phyloP scores from a whole-genome alignment of 345 rosid species.

The Eucalyptus regnans region DNA sequence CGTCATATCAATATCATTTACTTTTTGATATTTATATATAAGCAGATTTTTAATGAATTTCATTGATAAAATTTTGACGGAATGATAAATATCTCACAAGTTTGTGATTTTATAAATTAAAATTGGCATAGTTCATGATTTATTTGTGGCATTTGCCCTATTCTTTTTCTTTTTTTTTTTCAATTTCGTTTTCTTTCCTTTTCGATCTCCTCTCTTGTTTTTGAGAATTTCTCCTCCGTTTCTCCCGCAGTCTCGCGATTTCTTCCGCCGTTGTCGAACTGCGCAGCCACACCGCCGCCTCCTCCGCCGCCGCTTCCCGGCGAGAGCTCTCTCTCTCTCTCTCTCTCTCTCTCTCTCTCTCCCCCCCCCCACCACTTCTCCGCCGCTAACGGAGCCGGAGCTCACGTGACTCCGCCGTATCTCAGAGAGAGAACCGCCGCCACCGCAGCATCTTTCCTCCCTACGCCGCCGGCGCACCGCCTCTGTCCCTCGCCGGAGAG shows the following conservation, averaged over 20 bases:
- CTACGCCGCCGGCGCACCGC: background rate
- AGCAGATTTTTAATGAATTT: no score
- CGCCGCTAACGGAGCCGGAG: background rate
- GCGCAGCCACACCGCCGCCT: background rate
- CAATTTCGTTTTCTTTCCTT: background rate
- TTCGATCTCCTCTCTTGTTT: background rate
- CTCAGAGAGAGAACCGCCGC: background rate
- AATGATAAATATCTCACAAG: no score
- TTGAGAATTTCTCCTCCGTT: background rate
- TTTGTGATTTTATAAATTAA: no score
- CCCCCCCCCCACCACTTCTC: background rate
- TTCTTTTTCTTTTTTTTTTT: background rate
- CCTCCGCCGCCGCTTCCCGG: background rate
- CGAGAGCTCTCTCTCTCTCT: background rate
- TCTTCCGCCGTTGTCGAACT: background rate
- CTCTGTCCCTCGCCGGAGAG: background rate
- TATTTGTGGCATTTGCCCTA: background rate
- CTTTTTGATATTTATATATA: no score
- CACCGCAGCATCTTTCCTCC: background rate
- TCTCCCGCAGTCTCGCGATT: background rate
- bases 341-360: no score
- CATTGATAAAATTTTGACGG: background rate
- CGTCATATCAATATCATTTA: fast-evolving
- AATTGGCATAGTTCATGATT: no score
- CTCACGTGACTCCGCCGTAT: background rate